Evolutionary conservation across 257 asterid species (phyloP), one percentile per base, ranked within the genome.

Genomic region (Plantago elongata): DNA sequence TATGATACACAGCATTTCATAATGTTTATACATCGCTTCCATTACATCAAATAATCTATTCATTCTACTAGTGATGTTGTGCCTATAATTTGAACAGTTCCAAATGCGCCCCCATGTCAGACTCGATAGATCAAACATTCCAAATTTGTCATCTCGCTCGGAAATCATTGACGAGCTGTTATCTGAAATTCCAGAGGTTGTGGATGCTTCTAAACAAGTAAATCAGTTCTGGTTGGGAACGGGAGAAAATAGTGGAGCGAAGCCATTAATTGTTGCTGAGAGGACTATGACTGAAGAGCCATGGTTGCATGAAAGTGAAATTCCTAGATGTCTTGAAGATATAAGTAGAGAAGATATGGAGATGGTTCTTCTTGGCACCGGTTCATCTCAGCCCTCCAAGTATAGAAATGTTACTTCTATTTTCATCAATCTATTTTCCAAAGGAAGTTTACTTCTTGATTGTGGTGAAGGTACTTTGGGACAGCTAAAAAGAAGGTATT

Each of bases 361-460:
- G 85, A 89, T 93, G 65, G 94, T 93, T 77, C 87, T 93, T 70
- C 96, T 93, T 7, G 99, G 99, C 61, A 93, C 99, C 4, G 99
- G 99, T 42, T 93, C 99, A 51, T 89, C 99, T 55, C 99, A 93
- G 70, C 97, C 99, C 61, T 93, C 99, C n/a, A 93, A 93, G 62
- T 89, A 93, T 74, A 86, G 99, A 62, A 93, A 93, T 34, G 97
- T 93, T 60, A 87, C 83, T 80, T 87, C 99, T 16, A 82, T 93
- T 66, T 82, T 93, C 74, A 75, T 93, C 69, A 89, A 93, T 81
- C 78, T 93, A 65, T 93, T 93, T 62, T 81, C 89, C 0, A 87
- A 79, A 78, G 97, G 99, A 70, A 73, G 94, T 67, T 4, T 93
- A 61, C 83, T 93, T 60, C 69, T 93, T 46, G 99, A 92, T 66